Percentiles rank a stretch among this genome's conserved stretches.
Evolutionary conservation across 2,329 filamentous ascomycete species (phyloP).

Genomic region (Colletotrichum horii): DNA sequence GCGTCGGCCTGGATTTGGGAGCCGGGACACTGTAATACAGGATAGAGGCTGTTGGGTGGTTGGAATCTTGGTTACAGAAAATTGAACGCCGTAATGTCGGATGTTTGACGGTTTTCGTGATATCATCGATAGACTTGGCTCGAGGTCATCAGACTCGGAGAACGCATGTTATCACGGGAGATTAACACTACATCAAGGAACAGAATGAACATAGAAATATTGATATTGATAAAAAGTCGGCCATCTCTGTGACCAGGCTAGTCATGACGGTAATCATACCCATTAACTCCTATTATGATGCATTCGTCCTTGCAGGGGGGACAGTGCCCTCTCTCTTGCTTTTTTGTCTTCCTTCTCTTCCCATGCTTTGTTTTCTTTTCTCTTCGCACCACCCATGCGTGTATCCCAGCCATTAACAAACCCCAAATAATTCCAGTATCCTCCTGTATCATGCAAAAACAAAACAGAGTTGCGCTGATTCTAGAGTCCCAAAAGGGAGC

Average conservation of each 20-base stretch:
- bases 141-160: background rate
- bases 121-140: background rate
- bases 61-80: background rate
- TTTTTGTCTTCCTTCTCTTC: background rate
- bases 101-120: background rate
- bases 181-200: background rate
- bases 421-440: background rate
- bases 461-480: background rate
- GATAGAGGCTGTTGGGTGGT: background rate
- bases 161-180: background rate
- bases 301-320: background rate
- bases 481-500: background rate
- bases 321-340: background rate
- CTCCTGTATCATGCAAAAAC: background rate
- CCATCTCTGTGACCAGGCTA: background rate
- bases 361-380: background rate
- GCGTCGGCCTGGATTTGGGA: background rate
- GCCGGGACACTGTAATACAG: background rate
- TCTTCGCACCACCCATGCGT: constrained; percentile 1
- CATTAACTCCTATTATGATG: constrained; percentile 17
- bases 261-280: background rate
- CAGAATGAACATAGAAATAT: background rate
- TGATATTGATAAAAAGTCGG: background rate
- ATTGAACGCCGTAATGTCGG: background rate
- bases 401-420: background rate